Evolutionary conservation across 495 filamentous ascomycete species (phyloP).

Genomic region (Aspergillus ostianus): DNA sequence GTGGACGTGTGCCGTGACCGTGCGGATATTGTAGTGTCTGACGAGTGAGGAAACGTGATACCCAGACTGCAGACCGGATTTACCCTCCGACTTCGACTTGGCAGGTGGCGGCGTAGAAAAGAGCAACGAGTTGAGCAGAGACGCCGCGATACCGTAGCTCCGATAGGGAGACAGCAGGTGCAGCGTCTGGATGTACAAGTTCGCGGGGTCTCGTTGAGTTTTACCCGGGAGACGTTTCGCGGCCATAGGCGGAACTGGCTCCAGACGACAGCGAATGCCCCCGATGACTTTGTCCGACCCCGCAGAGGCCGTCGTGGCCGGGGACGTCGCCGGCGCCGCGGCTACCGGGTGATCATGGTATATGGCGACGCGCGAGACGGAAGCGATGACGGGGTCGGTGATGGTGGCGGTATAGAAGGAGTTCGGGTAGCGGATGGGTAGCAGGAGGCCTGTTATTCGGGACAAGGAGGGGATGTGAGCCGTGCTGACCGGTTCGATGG

Average conservation of each 20-base stretch:
- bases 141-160: constrained; percentile 70
- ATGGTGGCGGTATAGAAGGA: constrained; percentile 80
- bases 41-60: constrained; percentile 47
- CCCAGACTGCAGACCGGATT: constrained; percentile 1
- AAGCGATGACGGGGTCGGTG: constrained; percentile 61
- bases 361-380: constrained; percentile 75
- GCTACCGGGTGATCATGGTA: constrained; percentile 53
- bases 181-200: constrained; percentile 86
- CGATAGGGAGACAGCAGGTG: constrained; percentile 82
- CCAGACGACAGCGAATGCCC: constrained; percentile 79
- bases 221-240: constrained; percentile 16
- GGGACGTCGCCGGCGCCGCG: constrained; percentile 32
- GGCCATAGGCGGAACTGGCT: constrained; percentile 40
- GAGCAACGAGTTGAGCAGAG: constrained; percentile 58
- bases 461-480: constrained; percentile 70
- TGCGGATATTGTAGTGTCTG: constrained; percentile 46
- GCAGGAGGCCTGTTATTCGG: constrained; percentile 76
- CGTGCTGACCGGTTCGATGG: constrained; percentile 57
- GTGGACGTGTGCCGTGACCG: constrained; percentile 90
- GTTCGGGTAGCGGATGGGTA: constrained; percentile 85
- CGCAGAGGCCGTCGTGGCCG: constrained; percentile 7
- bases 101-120: constrained; percentile 48
- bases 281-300: constrained; percentile 65
- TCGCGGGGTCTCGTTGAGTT: constrained; percentile 33
- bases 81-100: background rate